A percentile compares a stretch with the other conserved stretches of the same genome.
Evolutionary conservation across 2,329 filamentous ascomycete species (phyloP).

Genomic region (Thielaviopsis euricoi): DNA sequence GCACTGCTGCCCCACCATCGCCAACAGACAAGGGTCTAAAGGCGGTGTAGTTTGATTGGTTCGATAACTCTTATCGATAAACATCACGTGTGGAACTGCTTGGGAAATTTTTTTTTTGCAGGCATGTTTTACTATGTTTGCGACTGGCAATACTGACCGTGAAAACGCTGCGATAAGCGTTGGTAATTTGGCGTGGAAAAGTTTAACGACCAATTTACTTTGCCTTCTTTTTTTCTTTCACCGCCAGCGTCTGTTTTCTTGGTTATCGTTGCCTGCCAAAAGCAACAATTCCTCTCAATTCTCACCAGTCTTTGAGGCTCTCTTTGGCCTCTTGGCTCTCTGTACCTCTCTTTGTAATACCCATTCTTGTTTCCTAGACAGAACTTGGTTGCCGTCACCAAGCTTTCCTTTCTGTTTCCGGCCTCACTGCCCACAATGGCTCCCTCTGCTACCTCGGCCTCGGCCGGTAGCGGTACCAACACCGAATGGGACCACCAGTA

Average conservation of each 20-base stretch:
- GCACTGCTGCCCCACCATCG: background rate
- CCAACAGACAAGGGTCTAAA: slow-evolving; percentile 1
- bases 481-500: slow-evolving; percentile 74
- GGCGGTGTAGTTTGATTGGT: slow-evolving; percentile 6
- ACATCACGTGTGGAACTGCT: slow-evolving; percentile 9
- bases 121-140: slow-evolving; percentile 2
- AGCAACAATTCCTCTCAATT: background rate
- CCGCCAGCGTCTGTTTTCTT: background rate
- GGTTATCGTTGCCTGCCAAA: background rate
- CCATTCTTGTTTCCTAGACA: background rate
- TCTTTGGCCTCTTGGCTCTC: background rate
- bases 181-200: background rate
- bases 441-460: slow-evolving; percentile 4
- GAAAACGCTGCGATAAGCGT: slow-evolving; percentile 4
- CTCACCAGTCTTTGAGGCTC: background rate
- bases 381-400: slow-evolving; percentile 3
- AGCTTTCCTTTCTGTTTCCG: background rate
- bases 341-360: background rate
- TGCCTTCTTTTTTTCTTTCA: background rate
- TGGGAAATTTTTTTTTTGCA: slow-evolving; percentile 11
- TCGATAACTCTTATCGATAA: slow-evolving; percentile 12
- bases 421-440: slow-evolving; percentile 5
- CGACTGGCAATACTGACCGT: background rate
- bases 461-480: slow-evolving; percentile 29
- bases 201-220: background rate